Percentiles rank a stretch among this genome's conserved stretches.
phyloP scores from a whole-genome alignment of 2,329 filamentous ascomycete species.

The Ascocoryne sarcoides region DNA sequence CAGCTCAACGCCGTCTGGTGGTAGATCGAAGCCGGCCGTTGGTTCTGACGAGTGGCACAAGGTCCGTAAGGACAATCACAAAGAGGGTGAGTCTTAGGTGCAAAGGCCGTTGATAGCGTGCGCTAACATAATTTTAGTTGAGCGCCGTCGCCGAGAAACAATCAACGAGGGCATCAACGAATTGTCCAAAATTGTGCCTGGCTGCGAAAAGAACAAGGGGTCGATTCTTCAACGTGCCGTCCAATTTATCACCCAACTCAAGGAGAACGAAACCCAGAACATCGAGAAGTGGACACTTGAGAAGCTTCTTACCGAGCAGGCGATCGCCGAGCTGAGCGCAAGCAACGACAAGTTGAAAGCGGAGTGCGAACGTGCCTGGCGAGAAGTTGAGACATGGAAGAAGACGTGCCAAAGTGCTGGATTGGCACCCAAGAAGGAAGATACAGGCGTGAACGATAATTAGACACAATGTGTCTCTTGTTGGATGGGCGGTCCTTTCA shows the following conservation, averaged over 20 bases:
- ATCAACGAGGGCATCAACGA: constrained; percentile 99
- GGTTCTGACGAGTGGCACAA: constrained; percentile 98
- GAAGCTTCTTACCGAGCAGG: constrained; percentile 83
- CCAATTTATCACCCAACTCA: constrained; percentile 87
- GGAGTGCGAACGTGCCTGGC: constrained; percentile 69
- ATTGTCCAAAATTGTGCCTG: constrained; percentile 92
- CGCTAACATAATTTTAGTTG: constrained; percentile 50
- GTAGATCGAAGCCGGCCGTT: constrained; percentile 67
- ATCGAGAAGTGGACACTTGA: constrained; percentile 91
- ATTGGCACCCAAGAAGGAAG: constrained; percentile 39
- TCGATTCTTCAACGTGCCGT: constrained; percentile 91
- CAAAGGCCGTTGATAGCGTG: constrained; percentile 8
- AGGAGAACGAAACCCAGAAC: constrained; percentile 88
- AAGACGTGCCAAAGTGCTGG: constrained; percentile 54
- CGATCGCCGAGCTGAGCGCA: constrained; percentile 76
- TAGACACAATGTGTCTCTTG: constrained; percentile 20
- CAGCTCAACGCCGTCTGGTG: constrained; percentile 30
- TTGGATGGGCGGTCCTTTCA: constrained; percentile 20
- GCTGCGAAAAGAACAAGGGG: constrained; percentile 98
- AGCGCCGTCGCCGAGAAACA: constrained; percentile 90
- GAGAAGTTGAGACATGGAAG: constrained; percentile 74
- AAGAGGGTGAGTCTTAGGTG: constrained; percentile 64
- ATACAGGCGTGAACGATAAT: constrained; percentile 23
- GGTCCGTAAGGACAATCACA: constrained; percentile 93
- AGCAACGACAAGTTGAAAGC: constrained; percentile 82